phyloP scores from a whole-genome alignment of 345 rosid species.

The Eucalyptus sp. region DNA sequence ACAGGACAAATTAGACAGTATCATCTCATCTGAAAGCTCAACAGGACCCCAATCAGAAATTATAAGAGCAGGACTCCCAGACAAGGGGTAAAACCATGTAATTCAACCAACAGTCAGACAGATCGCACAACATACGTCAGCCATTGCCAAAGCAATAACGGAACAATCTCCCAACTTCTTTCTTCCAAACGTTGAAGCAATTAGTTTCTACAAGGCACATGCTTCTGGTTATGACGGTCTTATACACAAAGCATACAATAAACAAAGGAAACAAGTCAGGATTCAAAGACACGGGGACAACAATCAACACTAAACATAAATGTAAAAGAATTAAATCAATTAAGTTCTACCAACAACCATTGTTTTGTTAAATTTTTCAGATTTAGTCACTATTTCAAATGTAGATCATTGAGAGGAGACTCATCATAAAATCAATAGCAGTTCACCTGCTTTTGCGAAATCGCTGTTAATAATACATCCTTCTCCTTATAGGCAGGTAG shows the following conservation, averaged over 20 bases:
- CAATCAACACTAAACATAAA: neutral
- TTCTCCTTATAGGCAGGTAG: slow-evolving; percentile 82
- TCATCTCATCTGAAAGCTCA: neutral
- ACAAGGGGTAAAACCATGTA: neutral
- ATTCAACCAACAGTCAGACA: neutral
- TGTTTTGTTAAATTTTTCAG: neutral
- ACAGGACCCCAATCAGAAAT: neutral
- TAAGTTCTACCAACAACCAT: neutral
- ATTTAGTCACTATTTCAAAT: neutral
- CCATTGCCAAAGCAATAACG: neutral
- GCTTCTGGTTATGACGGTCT: neutral
- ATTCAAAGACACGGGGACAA: neutral
- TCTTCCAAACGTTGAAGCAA: neutral
- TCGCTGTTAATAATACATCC: slow-evolving; percentile 45
- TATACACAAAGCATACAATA: neutral
- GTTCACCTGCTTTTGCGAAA: slow-evolving; percentile 65
- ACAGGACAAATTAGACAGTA: neutral
- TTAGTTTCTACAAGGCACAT: neutral
- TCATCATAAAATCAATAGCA: neutral
- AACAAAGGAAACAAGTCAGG: neutral
- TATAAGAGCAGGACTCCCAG: neutral
- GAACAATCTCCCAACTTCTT: neutral
- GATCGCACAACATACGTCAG: neutral
- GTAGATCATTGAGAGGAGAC: neutral
- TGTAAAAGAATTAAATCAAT: neutral